phyloP scores from a whole-genome alignment of 192 early-diverging fungal species.

The Chytriomyces sp. region DNA sequence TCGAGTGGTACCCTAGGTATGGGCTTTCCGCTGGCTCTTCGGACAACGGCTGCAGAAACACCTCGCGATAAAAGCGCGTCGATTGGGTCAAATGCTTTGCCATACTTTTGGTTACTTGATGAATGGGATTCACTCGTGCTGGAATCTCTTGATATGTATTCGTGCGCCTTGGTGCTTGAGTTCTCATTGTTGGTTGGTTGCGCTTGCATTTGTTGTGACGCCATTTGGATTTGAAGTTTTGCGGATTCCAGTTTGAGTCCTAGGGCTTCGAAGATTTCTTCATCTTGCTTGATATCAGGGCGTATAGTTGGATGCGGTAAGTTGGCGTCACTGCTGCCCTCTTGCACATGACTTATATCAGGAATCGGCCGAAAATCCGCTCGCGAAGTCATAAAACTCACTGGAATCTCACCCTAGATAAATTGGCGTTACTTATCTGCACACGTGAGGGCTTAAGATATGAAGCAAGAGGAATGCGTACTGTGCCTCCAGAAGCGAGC shows the following conservation, averaged over 20 bases:
- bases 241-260: slow-evolving; percentile 4
- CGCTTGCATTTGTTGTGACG: not conserved
- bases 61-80: slow-evolving; percentile 6
- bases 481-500: slow-evolving; percentile 18
- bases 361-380: slow-evolving; percentile 18
- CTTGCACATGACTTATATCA: not conserved
- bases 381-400: slow-evolving; percentile 11
- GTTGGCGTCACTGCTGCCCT: no score
- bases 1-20: slow-evolving; percentile 18
- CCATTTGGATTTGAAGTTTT: not conserved
- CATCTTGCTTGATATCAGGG: not conserved
- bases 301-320: no score
- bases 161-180: no score
- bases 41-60: slow-evolving; percentile 24
- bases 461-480: not conserved
- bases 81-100: not conserved
- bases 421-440: no score
- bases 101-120: no score
- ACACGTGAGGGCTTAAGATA: no score
- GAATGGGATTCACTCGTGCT: no score
- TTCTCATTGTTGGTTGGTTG: no score
- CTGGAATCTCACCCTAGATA: no score
- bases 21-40: slow-evolving; percentile 17
- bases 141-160: no score
- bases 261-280: not conserved